These are phyloP conservation scores for Asclepias syriaca DNA, from an alignment of 257 asterid genomes.

Conservation along the genomic window DNA sequence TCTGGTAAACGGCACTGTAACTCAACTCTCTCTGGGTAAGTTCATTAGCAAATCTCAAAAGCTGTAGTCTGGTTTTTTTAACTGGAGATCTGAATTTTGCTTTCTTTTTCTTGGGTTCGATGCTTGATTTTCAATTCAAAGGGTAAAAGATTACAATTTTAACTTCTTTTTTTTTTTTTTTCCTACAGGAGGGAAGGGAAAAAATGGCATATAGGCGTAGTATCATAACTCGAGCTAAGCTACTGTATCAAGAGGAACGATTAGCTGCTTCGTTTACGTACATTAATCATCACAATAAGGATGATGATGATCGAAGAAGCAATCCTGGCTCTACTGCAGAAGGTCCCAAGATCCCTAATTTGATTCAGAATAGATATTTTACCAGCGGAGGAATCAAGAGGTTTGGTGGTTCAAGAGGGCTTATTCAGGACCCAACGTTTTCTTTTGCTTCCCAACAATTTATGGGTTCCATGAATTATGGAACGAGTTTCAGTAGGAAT, in stretches of 20 bases:
- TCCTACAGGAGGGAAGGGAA: not conserved
- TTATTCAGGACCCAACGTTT: conserved; percentile 34
- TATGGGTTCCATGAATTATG: conserved; percentile 37
- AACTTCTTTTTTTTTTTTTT: not conserved
- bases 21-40: too few species aligned
- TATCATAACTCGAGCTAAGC: conserved; percentile 54
- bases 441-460: conserved; percentile 9
- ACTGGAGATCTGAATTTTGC: not conserved
- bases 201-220: conserved; percentile 74
- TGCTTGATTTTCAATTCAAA: conserved; percentile 4
- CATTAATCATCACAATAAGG: conserved; percentile 28
- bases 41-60: not conserved
- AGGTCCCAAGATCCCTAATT: conserved; percentile 21
- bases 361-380: conserved; percentile 26
- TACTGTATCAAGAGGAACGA: conserved; percentile 63
- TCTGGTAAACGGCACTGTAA: not conserved
- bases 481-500: conserved; percentile 38
- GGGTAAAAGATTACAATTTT: not conserved
- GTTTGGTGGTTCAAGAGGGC: conserved; percentile 25
- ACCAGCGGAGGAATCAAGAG: conserved; percentile 24
- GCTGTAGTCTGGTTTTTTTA: not conserved
- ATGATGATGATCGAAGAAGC: conserved; percentile 30
- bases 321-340: conserved; percentile 18
- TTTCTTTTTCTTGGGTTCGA: not conserved
- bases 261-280: conserved; percentile 49